Conservation (phyloP, 1,284 basidiomycete species). For the Tilletia setariae region DNA sequence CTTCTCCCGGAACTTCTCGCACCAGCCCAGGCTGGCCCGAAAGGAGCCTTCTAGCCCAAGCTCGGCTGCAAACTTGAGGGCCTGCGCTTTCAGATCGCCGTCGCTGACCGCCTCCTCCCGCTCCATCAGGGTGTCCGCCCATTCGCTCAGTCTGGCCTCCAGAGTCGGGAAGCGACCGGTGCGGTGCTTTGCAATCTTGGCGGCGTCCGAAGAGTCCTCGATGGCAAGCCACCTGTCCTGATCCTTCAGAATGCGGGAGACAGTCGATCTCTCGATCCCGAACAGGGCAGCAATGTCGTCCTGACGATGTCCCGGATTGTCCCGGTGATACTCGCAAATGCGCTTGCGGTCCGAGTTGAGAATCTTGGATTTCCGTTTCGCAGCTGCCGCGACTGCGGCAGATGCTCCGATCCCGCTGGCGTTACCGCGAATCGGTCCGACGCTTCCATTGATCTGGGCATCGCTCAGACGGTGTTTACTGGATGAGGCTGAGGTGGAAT, state of each 20-base stretch:
- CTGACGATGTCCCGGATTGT: constrained; percentile 62
- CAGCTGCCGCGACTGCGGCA: neutral
- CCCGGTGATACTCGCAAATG: constrained; percentile 62
- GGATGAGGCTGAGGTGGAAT: neutral
- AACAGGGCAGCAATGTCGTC: constrained; percentile 66
- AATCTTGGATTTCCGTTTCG: constrained; percentile 36
- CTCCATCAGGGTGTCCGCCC: constrained; percentile 63
- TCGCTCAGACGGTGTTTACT: neutral
- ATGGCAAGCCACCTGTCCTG: constrained; percentile 76
- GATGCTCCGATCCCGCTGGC: no score
- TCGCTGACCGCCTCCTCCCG: constrained; percentile 66
- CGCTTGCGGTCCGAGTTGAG: constrained; percentile 64
- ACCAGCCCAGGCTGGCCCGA: constrained; percentile 71
- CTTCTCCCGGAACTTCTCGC: constrained; percentile 84
- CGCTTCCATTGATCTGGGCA: neutral
- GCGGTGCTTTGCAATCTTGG: constrained; percentile 38
- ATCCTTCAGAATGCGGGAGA: constrained; percentile 83
- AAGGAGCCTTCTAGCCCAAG: constrained; percentile 66
- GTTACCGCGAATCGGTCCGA: neutral
- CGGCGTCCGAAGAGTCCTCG: constrained; percentile 32
- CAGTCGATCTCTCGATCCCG: constrained; percentile 82
- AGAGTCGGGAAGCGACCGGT: constrained; percentile 66
- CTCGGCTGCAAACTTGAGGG: constrained; percentile 65
- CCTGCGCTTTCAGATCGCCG: constrained; percentile 67
- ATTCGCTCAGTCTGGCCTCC: constrained; percentile 65